These are phyloP conservation scores for Ambrosia trifida DNA, from an alignment of 129 eudicot species.

Conservation along the genomic window DNA sequence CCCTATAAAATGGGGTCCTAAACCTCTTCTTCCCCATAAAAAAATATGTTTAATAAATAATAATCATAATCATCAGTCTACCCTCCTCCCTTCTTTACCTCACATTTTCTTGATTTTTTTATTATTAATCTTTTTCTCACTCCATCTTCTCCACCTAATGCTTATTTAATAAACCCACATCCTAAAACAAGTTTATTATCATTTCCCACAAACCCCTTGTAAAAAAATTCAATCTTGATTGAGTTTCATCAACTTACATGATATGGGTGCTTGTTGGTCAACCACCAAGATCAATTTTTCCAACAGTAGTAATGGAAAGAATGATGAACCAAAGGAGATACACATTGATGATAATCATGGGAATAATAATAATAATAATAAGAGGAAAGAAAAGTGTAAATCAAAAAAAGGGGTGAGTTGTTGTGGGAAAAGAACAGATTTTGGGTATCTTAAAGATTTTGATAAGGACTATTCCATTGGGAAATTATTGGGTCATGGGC, in stretches of 20 bases:
- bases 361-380: neutral
- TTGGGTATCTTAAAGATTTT: conserved; percentile 86
- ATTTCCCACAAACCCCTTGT: conserved; percentile 11
- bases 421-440: conserved; percentile 84
- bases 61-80: neutral
- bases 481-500: conserved; percentile 98
- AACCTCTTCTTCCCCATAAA: neutral
- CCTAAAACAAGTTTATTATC: neutral
- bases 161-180: conserved; percentile 21
- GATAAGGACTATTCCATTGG: conserved; percentile 66
- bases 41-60: conserved; percentile 8
- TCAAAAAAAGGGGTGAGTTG: conserved; percentile 47
- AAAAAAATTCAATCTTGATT: conserved; percentile 19
- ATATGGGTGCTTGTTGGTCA: conserved; percentile 44
- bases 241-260: conserved; percentile 14
- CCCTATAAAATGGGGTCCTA: conserved; percentile 24
- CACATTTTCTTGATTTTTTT: conserved; percentile 16
- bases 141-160: neutral
- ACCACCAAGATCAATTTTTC: conserved; percentile 40
- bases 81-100: conserved; percentile 22
- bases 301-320: conserved; percentile 28
- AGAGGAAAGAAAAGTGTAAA: conserved; percentile 11
- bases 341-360: conserved; percentile 1
- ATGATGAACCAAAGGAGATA: conserved; percentile 18
- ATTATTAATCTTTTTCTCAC: conserved; percentile 1